Evolutionary conservation across 768 basidiomycete genomes (phyloP).

Genomic region (Collybia nuda): DNA sequence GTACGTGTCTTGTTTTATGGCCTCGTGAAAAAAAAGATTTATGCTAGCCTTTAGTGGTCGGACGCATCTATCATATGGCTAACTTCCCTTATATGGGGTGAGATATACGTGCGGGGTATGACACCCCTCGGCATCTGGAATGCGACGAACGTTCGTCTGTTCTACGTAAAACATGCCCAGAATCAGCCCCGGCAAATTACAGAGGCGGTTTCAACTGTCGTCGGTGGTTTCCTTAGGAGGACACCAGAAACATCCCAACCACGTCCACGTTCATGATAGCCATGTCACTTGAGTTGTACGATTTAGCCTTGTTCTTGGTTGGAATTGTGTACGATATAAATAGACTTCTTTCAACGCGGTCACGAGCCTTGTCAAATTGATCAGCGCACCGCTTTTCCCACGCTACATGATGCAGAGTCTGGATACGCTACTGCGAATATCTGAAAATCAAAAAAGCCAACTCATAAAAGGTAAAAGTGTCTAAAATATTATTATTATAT

Average conservation of each 20-base stretch:
- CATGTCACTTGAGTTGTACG: too few species aligned
- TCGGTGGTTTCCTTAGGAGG: conserved; percentile 72
- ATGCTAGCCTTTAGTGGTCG: conserved; percentile 67
- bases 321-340: not conserved
- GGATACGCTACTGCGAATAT: not conserved
- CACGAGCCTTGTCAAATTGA: too few species aligned
- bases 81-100: conserved; percentile 93
- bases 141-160: conserved; percentile 83
- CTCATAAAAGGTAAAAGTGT: conserved; percentile 30
- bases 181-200: conserved; percentile 68
- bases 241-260: conserved; percentile 32
- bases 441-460: conserved; percentile 5
- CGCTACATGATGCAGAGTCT: too few species aligned
- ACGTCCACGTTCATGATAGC: too few species aligned
- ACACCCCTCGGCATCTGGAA: conserved; percentile 89
- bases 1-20: conserved; percentile 39
- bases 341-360: not conserved
- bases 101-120: conserved; percentile 90
- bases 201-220: conserved; percentile 77
- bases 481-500: not conserved
- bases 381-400: too few species aligned
- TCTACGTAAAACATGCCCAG: conserved; percentile 88
- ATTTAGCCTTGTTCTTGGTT: too few species aligned
- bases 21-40: conserved; percentile 5
- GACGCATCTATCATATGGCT: conserved; percentile 91